These are phyloP conservation scores for Cercospora beticola DNA, from an alignment of 2,329 filamentous ascomycete species.

Conservation along the genomic window DNA sequence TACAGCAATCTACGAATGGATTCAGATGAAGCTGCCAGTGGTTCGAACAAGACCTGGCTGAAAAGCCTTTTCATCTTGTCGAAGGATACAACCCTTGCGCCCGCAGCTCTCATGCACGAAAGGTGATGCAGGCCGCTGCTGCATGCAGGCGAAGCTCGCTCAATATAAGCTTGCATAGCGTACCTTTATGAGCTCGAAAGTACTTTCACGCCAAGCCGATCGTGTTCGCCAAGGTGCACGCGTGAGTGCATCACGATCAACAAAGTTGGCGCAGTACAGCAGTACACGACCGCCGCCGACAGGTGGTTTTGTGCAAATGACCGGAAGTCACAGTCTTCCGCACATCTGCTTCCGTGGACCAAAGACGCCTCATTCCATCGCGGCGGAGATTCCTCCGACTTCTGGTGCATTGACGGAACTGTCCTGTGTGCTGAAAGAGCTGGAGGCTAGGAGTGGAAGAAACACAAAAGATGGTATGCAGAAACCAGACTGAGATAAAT, in stretches of 20 bases:
- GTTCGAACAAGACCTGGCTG: conserved; percentile 9
- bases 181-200: not conserved
- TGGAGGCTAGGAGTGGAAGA: not conserved
- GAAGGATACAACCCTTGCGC: not conserved
- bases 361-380: not conserved
- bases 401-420: not conserved
- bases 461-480: not conserved
- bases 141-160: not conserved
- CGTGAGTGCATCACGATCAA: not conserved
- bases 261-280: not conserved
- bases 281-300: not conserved
- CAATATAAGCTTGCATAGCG: not conserved
- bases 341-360: not conserved
- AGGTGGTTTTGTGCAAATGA: not conserved
- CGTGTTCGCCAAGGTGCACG: not conserved
- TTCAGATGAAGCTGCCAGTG: conserved; percentile 21
- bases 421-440: not conserved
- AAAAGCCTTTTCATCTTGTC: not conserved
- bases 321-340: not conserved
- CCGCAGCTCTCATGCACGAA: not conserved
- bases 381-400: not conserved
- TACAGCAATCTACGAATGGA: conserved; percentile 19
- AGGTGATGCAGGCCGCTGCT: not conserved
- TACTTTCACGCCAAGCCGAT: not conserved
- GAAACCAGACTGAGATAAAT: not conserved